Base-by-base conservation (phyloP, 805 yeast genomes). In the Lachancea dasiensis region DNA sequence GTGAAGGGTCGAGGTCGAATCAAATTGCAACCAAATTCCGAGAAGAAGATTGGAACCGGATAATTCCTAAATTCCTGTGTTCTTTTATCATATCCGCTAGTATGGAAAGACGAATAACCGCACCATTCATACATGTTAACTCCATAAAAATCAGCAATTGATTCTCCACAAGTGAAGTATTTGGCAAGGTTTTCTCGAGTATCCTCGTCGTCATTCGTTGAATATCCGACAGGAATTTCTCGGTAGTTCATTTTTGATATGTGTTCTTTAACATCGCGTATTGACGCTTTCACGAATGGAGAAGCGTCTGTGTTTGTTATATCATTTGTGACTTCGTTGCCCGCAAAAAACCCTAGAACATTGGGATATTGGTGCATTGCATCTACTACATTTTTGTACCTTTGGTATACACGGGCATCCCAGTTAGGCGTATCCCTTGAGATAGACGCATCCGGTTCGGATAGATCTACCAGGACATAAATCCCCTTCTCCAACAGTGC, bases 241-340 rank as follows among this genome's bases (percentile, higher is more conserved):
- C 96, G 79, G 64, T 85, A 85, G 9, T 40, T 38, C 21, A 70
- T 67, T 39, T 66, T 70, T 38, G 67, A 62, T 50, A 92, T 84
- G 65, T 92, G 87, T 13, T 70, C 54, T 65, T 85, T 89, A 56
- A 75, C 73, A 60, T 90, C 98, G 64, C 98, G 81, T 45, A 92
- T 73, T 13, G 97, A 95, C 21, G 97, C 96, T 71, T 90, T 92
- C 40, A 92, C 95, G 63, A 79, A 90, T 1, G 97, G 86, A 20
- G 97, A 87, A 22, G 97, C 85, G 50, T 78, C 81, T 10, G 97
- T 84, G 63, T 86, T 89, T 34, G 86, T 67, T 30, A 64, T 65
- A 56, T 85, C 86, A 63, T 89, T 90, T 43, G 90, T 77, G 38
- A 92, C 97, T 72, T 90, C 98, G 64, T 92, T 92, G 45, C 97